Base-by-base conservation (phyloP, 2,329 filamentous ascomycete species). In the Chalara sp. region DNA sequence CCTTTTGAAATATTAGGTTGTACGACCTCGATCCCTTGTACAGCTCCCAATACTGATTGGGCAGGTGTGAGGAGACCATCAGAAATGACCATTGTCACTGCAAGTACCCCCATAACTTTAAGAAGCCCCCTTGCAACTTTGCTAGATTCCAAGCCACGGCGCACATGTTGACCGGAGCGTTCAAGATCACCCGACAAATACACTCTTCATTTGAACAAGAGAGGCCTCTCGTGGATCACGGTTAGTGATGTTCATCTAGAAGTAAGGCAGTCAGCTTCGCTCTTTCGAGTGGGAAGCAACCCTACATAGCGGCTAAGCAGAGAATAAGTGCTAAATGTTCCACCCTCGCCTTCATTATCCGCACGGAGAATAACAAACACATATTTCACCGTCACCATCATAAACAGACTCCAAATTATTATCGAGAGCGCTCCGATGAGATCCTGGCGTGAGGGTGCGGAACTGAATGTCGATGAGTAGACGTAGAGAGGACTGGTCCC, bases 291-390 rank as follows among this genome's bases (percentile, higher is more conserved):
- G 21, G 41, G 41, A 21, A 21, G 41, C 10, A 43, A 21, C 21
- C 41, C 11, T 29, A 43, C 41, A 21, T 43, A 43, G 41, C 41
- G 41, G 41, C 41, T 43, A 29, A 87, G 73, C 8, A 86, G 67
- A 2, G 79, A 82, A 63, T 86, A 86, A 31, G 80, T 76, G 44
- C 76, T 79, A 64, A 86, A 86, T 0, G 82, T 86, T 33, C 83
- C 83, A n/a, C 83, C 83, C 59, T 87, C 81, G 41, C 84, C 83
- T 58, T 86, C 82, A 54, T 87, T 81, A 62, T 87, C 83, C 53
- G 83, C 83, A 40, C 69, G 72, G 8, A 87, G 67, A 42, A 87
- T 76, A 59, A 87, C 76, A 51, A 84, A 68, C 39, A 82, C 73
- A 61, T 87, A 87, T 68, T 87, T 87, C 53, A 85, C 57, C 1